Evolutionary conservation across 75 land plant genomes (phyloP).

Genomic region (Cryptomeria japonica): DNA sequence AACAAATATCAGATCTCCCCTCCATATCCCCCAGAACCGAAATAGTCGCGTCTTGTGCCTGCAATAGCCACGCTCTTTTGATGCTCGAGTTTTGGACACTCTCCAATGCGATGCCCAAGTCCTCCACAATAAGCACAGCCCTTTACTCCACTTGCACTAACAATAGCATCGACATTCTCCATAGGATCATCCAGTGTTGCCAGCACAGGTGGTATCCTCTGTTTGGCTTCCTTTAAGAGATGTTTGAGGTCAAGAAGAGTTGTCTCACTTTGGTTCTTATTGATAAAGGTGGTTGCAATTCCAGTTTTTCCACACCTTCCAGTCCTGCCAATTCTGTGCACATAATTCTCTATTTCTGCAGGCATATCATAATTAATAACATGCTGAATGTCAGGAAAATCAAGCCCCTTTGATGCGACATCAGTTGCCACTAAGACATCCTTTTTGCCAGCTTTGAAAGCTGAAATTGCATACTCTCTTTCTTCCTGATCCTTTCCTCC

Average conservation of each 20-base stretch:
- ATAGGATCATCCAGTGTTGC: slow-evolving; percentile 88
- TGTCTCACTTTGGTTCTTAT: slow-evolving; percentile 93
- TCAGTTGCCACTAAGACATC: slow-evolving; percentile 96
- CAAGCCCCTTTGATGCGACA: slow-evolving; percentile 93
- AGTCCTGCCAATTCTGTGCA: slow-evolving; percentile 92
- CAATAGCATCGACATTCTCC: slow-evolving; percentile 82
- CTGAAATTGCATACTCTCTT: slow-evolving; percentile 84
- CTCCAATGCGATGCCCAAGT: slow-evolving; percentile 87
- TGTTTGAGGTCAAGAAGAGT: slow-evolving; percentile 94
- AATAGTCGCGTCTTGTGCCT: slow-evolving; percentile 85
- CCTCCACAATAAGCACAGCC: slow-evolving; percentile 99
- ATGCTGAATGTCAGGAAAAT: slow-evolving; percentile 96
- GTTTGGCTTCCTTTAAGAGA: slow-evolving; percentile 89
- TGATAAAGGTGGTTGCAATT: slow-evolving; percentile 92
- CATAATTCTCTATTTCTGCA: slow-evolving; percentile 94
- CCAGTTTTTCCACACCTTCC: slow-evolving; percentile 97
- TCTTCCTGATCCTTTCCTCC: slow-evolving; percentile 99
- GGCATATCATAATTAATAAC: slow-evolving; percentile 98
- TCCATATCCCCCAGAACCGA: slow-evolving; percentile 89
- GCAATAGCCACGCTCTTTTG: slow-evolving; percentile 90
- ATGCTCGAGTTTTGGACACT: slow-evolving; percentile 93
- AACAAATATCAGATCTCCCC: slow-evolving; percentile 66
- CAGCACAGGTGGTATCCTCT: slow-evolving; percentile 91
- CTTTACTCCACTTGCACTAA: slow-evolving; percentile 81
- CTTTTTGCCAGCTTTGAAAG: slow-evolving; percentile 84